Base-by-base conservation (phyloP, 139 green algal species). In the Haematococcus lacustris region DNA sequence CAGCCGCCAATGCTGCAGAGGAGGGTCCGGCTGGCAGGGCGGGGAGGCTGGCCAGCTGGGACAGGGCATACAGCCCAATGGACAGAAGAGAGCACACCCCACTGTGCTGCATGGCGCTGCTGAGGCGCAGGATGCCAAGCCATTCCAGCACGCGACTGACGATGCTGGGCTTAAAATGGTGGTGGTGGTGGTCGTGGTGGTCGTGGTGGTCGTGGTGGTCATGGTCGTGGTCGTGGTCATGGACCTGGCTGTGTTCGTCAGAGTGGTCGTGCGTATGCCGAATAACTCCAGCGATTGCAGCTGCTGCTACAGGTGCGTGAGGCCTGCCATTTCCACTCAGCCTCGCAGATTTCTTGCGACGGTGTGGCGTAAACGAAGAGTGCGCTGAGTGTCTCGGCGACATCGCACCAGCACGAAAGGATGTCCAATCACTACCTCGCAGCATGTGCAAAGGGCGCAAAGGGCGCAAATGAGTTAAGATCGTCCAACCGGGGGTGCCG, bases 21-120 rank as follows among this genome's bases (percentile, higher is more conserved):
- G 13, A n/a, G 37, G 35, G 4, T 21, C 9, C 21, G 30, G 35
- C 6, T 50, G 6, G 63, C 32, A 51, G n/a, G 9, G 13, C 4
- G 6, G 25, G 34, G 51, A 78, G 71, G 67, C 73, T 53, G 61
- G 51, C 47, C 61, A 32, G 21, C 63, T 38, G 6, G 37, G 38
- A 41, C 4, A 26, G n/a, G 2, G 34, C 43, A 17, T 69, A 69
- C 21, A 1, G 39, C 21, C 53, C 26, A 26, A 64, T 64, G 17
- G 53, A 21, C 53, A 23, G 33, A 26, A 23, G 23, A 7, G 21
- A 35, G 53, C 53, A 64, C 21, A 26, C 26, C 26, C 23, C 4
- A 26, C 21, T 35, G 53, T 64, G 53, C 4, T 4, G 23, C 53
- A 64, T 64, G 53, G 21, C 53, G 21, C 33, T 26, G 4, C 23